These are phyloP conservation scores for Coemansia sp. DNA, from an alignment of 192 early-diverging fungal genomes.

Conservation along the genomic window DNA sequence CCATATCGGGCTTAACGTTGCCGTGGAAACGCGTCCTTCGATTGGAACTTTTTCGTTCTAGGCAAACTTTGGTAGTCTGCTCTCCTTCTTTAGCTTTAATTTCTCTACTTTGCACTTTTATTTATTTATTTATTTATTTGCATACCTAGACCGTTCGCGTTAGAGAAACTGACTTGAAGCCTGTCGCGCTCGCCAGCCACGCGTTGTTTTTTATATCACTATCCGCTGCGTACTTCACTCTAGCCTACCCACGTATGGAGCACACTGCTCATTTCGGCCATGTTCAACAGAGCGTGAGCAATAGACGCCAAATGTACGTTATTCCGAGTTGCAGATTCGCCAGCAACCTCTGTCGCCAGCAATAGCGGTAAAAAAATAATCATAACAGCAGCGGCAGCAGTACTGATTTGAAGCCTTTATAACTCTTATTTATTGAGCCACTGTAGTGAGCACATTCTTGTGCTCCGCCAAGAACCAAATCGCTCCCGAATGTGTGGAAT, in stretches of 20 bases:
- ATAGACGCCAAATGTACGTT: constrained; percentile 59
- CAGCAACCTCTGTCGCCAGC: background rate
- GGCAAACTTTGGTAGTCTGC: background rate
- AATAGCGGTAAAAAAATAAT: background rate
- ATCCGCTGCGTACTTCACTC: constrained; percentile 1
- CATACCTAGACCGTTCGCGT: background rate
- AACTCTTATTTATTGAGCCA: background rate
- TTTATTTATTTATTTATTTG: constrained; percentile 29
- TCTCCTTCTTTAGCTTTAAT: constrained; percentile 12
- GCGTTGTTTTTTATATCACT: constrained; percentile 1
- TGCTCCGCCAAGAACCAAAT: constrained; percentile 85
- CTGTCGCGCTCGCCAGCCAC: constrained; percentile 1
- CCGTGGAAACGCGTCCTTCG: constrained; percentile 22
- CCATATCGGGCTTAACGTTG: constrained; percentile 1
- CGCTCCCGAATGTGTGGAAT: constrained; percentile 93
- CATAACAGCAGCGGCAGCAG: constrained; percentile 6
- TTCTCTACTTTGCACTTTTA: constrained; percentile 15
- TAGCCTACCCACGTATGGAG: constrained; percentile 35
- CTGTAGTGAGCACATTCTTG: constrained; percentile 62
- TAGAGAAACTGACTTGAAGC: background rate
- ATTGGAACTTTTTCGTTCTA: too few relatives aligned
- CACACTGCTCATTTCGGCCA: constrained; percentile 44
- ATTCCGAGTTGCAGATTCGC: background rate
- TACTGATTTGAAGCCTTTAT: background rate
- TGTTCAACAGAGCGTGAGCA: constrained; percentile 55